Evolutionary conservation across 2,329 filamentous ascomycete species (phyloP).

Genomic region (Neopestalotiopsis sp.): DNA sequence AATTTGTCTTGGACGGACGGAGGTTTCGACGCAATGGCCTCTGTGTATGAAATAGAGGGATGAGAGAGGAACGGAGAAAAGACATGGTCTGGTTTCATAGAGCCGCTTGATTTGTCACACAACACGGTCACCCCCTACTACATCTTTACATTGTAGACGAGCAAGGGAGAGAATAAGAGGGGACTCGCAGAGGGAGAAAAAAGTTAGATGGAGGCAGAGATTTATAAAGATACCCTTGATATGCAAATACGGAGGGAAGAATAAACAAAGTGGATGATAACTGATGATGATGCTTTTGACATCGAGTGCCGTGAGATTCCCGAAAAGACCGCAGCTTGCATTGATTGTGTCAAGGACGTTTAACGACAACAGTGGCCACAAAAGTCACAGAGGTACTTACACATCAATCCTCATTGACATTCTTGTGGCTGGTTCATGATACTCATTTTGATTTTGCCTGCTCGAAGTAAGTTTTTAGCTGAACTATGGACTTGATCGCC

Average conservation of each 20-base stretch:
- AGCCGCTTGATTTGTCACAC: background rate
- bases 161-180: background rate
- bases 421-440: too few relatives aligned
- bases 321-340: too few relatives aligned
- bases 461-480: too few relatives aligned
- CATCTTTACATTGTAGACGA: background rate
- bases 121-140: background rate
- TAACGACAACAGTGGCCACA: background rate
- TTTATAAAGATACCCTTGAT: slow-evolving; percentile 9
- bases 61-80: background rate
- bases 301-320: background rate
- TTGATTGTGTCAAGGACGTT: background rate
- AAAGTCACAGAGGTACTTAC: background rate
- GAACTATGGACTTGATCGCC: too few relatives aligned
- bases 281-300: background rate
- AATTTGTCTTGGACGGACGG: background rate
- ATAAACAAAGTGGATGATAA: background rate
- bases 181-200: background rate
- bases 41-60: background rate
- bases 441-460: too few relatives aligned
- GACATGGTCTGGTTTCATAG: background rate
- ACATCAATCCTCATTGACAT: too few relatives aligned
- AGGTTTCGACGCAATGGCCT: background rate
- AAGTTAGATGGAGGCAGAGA: background rate
- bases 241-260: slow-evolving; percentile 12